These are phyloP conservation scores for Tetrahymena thermophila DNA, from an alignment of 73 alveolate genomes.

Conservation along the genomic window DNA sequence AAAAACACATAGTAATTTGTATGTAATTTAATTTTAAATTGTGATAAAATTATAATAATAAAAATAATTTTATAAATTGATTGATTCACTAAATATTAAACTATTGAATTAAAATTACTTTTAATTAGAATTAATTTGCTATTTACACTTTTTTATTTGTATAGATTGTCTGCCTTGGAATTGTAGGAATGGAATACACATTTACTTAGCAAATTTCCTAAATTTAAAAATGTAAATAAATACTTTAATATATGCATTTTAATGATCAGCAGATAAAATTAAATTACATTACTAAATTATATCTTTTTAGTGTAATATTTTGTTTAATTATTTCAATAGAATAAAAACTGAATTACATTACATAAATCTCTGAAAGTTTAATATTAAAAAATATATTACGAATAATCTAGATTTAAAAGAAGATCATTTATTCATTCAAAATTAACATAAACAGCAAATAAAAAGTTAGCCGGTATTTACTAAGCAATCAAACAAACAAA, in stretches of 20 bases:
- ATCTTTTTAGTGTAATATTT: background rate
- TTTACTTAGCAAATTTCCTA: background rate
- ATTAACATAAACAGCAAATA: background rate
- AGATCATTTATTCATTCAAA: background rate
- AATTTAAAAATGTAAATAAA: background rate
- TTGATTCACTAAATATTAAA: too few relatives aligned
- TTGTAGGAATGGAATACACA: too few relatives aligned
- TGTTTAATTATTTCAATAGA: background rate
- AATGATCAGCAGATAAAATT: background rate
- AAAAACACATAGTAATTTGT: too few relatives aligned
- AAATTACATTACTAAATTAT: background rate
- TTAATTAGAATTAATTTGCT: too few relatives aligned
- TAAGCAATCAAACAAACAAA: background rate
- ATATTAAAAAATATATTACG: background rate
- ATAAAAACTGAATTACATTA: background rate
- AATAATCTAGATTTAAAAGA: background rate
- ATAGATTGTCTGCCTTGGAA: too few relatives aligned
- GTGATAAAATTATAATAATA: too few relatives aligned
- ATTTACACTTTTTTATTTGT: too few relatives aligned
- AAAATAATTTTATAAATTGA: too few relatives aligned
- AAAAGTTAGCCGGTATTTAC: background rate
- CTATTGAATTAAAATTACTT: too few relatives aligned
- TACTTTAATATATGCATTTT: too few relatives aligned
- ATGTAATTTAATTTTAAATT: too few relatives aligned
- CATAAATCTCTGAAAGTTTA: background rate